Evolutionary conservation across 768 basidiomycete genomes (phyloP).

Genomic region (Lactarius quietus): DNA sequence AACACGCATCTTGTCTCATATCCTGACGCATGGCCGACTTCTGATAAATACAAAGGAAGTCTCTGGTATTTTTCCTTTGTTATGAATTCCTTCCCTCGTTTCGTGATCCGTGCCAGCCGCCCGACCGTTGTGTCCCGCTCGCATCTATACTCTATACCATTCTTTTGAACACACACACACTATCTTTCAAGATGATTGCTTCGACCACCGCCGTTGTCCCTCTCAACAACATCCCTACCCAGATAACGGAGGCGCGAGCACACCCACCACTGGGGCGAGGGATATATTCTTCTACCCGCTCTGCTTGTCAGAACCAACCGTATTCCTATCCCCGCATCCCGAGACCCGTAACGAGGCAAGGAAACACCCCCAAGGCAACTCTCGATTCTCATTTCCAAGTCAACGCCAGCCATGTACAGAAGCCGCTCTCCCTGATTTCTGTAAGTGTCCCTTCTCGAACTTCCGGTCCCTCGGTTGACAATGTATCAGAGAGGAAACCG

Average conservation of each 20-base stretch:
- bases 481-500: not conserved
- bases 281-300: not conserved
- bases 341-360: conserved; percentile 1
- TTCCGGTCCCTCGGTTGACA: not conserved
- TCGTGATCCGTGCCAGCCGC: conserved; percentile 1
- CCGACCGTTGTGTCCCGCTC: not conserved
- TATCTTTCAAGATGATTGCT: conserved; percentile 5
- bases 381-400: conserved; percentile 13
- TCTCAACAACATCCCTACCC: not conserved
- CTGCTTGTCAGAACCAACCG: not conserved
- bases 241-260: not conserved
- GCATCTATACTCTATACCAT: not conserved
- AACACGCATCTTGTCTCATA: not conserved
- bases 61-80: not conserved
- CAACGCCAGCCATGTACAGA: conserved; percentile 18
- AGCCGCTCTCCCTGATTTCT: conserved; percentile 4
- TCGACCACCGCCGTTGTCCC: not conserved
- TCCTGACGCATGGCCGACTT: not conserved
- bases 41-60: not conserved
- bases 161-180: conserved; percentile 5
- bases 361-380: not conserved
- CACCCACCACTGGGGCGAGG: not conserved
- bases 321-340: conserved; percentile 11
- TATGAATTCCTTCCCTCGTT: conserved; percentile 12
- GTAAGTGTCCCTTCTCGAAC: not conserved